Evolutionary conservation across 2,329 filamentous ascomycete genomes (phyloP).

Genomic region (Pestalotiopsis sp.): DNA sequence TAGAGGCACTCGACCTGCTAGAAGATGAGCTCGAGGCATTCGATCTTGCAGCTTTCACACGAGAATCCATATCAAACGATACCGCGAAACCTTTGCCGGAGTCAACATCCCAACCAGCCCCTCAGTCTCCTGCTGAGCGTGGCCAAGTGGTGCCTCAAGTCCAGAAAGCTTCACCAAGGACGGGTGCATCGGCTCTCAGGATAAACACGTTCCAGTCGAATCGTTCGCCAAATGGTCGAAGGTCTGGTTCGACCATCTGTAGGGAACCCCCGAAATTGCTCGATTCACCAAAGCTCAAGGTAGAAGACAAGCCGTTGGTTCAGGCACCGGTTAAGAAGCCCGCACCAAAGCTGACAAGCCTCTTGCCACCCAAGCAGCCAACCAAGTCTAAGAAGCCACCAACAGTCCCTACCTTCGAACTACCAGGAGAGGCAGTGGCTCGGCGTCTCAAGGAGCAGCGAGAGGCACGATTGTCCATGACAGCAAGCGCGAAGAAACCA

Average conservation of each 20-base stretch:
- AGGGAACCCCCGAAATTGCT: constrained; percentile 34
- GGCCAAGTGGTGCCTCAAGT: neutral
- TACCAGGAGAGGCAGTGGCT: constrained; percentile 64
- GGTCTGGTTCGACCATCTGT: constrained; percentile 42
- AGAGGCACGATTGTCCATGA: constrained; percentile 42
- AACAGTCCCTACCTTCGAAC: constrained; percentile 61
- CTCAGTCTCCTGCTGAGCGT: neutral
- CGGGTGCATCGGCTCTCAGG: constrained; percentile 43
- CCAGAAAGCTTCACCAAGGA: constrained; percentile 13
- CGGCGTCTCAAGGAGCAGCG: constrained; percentile 60
- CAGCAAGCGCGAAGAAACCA: constrained; percentile 27
- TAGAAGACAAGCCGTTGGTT: constrained; percentile 24
- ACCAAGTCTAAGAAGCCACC: constrained; percentile 56
- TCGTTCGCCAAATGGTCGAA: constrained; percentile 39
- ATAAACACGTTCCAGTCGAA: constrained; percentile 40
- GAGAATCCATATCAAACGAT: constrained; percentile 21
- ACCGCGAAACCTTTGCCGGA: constrained; percentile 14
- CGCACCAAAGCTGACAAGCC: constrained; percentile 37
- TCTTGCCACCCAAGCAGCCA: constrained; percentile 47
- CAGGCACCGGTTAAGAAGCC: constrained; percentile 30
- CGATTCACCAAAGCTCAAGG: constrained; percentile 26
- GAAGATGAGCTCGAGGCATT: constrained; percentile 64
- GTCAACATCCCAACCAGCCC: neutral
- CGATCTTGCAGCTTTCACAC: constrained; percentile 30
- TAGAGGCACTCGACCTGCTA: constrained; percentile 63